Evolutionary conservation across 1,139 yeast genomes (phyloP), one percentile per base, ranked within the genome.

Genomic region (Meyerozyma carpophila): DNA sequence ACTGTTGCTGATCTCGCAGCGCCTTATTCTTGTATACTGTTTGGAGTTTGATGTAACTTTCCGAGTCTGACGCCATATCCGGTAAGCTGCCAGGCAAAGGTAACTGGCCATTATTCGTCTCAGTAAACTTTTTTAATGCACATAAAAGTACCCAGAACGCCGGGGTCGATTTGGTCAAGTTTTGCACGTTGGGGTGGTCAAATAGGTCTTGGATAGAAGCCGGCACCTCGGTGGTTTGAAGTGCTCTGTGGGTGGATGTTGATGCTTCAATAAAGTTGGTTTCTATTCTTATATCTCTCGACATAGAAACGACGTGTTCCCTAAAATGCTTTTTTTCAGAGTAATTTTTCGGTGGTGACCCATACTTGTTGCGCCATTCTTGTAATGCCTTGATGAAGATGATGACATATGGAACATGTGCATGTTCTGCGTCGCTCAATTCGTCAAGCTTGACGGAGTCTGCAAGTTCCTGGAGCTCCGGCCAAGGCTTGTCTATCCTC

Each of bases 11-110:
- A 58, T 90, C 96, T 2, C 47, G 41, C 5, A 53, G 48, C 1
- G 89, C 84, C 54, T 84, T 86, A 1, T 62, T 64, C 18, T 71
- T 64, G 57, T 86, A 90, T 13, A 88, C 54, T 1, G 58, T 59
- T 56, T 83, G 86, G 42, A 93, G 62, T 6, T 56, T 59, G 8
- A 84, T 70, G 58, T 85, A 93, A 43, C 73, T 73, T 11, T 63
- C 63, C 0, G 96, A 83, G 50, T 82, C 82, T 0, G 96, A 79
- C 29, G 87, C 85, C 97, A 93, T 91, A 60, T 91, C 98, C 0
- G 96, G 96, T 10, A 91, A 58, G 1, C 70, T 75, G 0, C 96
- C 96, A 3, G 84, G 73, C 3, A 89, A 65, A 0, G 97, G 97
- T 21, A 86, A 63, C 18, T 61, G 56, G 3, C 67, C 63, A n/a